Conservation (phyloP, 148 eudicot genomes). For the Dysphania ambrosioides region DNA sequence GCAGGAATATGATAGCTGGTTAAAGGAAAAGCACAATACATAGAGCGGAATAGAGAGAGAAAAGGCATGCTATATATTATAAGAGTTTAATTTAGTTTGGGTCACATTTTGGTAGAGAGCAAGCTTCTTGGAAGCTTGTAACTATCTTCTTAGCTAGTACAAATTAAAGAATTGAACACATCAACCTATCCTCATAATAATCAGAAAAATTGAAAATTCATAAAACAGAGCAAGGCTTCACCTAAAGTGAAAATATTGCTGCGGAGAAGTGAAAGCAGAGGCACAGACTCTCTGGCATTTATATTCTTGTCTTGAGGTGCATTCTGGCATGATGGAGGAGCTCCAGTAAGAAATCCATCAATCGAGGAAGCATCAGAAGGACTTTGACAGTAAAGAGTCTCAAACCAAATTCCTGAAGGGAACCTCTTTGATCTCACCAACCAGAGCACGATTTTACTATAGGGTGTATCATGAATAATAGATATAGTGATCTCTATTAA, state of each 20-base stretch:
- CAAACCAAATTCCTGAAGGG: conserved; percentile 85
- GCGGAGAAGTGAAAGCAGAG: conserved; percentile 58
- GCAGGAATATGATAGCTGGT: too few relatives aligned
- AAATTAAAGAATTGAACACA: conserved; percentile 1
- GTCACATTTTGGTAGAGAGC: too few relatives aligned
- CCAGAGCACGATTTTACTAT: conserved; percentile 66
- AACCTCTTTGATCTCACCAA: conserved; percentile 60
- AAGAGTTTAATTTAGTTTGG: too few relatives aligned
- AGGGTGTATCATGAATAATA: conserved; percentile 85
- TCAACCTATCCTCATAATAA: background rate
- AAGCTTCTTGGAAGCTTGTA: too few relatives aligned
- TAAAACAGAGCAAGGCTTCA: conserved; percentile 33
- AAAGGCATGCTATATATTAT: too few relatives aligned
- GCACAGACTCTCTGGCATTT: conserved; percentile 27
- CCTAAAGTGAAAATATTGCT: conserved; percentile 68
- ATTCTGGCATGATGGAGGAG: conserved; percentile 30
- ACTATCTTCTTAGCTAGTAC: too few relatives aligned
- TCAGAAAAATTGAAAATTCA: conserved; percentile 5
- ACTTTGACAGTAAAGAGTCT: conserved; percentile 37
- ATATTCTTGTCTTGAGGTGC: conserved; percentile 25
- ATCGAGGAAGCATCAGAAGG: conserved; percentile 20
- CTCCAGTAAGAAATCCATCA: conserved; percentile 17
- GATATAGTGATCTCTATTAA: conserved; percentile 53
- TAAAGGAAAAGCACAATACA: too few relatives aligned
- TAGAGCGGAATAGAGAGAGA: too few relatives aligned